Base-by-base conservation (phyloP, 2,329 filamentous ascomycete species). In the Didymella exigua region DNA sequence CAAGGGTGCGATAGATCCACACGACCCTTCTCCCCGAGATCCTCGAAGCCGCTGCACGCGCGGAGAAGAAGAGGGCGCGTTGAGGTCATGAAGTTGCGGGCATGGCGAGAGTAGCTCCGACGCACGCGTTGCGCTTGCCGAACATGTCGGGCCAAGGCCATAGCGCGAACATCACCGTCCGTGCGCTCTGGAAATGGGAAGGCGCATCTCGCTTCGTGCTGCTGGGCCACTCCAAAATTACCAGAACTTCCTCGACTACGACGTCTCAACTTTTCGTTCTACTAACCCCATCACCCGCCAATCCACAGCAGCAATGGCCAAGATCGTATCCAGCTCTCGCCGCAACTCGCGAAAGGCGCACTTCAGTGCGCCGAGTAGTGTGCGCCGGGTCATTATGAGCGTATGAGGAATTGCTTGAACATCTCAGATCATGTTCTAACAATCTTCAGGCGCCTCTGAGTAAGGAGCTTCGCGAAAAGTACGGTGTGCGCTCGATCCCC, bases 341-440 rank as follows among this genome's bases (percentile, higher is more conserved):
- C 89, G 93, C 84, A 99, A 99, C 91, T 95, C 91, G 83, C 91
- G 95, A 82, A 96, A 96, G 86, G 90, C 91, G 79, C 93, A 99
- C 87, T 99, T 96, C 88, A 84, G 86, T 79, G 95, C 95, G 70
- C 92, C 93, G 72, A 97, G 93, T 79, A 92, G 89, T 84, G 86
- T 91, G 78, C 93, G 95, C 82, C 91, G 95, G 79, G 86, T 89
- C 75, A 96, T 96, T 84, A 97, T 99, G 93, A 73, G 70, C 68
- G 71, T 74, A 68, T 67, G 93, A 95, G 71, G 90, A 91, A 74
- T 86, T 97, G 71, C 47, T 44, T 47, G 62, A 65, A 60, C 61
- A 62, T 61, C 62, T 49, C 36, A 51, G 58, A 60, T 64, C 58
- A 61, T 67, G 60, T 68, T 68, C 67, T 72, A 60, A 73, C 67